Evolutionary conservation across 2,329 filamentous ascomycete genomes (phyloP), one percentile per base, ranked within the genome.

Genomic region (Penicillium decumbens): DNA sequence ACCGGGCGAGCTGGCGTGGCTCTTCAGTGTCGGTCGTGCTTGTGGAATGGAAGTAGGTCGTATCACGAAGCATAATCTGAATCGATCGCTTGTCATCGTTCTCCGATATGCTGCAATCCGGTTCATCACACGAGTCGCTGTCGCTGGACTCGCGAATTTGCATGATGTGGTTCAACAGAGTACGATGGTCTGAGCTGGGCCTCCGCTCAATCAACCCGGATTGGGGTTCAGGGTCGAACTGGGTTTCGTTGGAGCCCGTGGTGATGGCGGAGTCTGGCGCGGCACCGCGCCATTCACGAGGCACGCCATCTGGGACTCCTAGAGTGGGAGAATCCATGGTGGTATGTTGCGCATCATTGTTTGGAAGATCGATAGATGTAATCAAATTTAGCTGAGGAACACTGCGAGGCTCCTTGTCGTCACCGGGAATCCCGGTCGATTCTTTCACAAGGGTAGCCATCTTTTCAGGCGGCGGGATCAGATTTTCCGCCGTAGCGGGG

Each of bases 151-250:
- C 71, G 18, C 76, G 73, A 55, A 78, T 72, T 40, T 71, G 68
- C 70, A 75, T 75, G 25, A 78, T 76, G 37, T 77, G 75, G 45
- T 64, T 73, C 18, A 77, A 59, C 6, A 79, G 59, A n/a, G 73
- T 72, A 32, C 69, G 65, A 44, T 74, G 68, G 23, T 67, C 65
- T 7, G 57, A 39, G 47, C 64, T 62, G 18, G 63, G 41, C 13
- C 66, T 62, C 25, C 65, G 59, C 48, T 59, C 65, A 48, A 59
- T 77, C 71, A 70, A 56, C n/a, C 83, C 80, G 1, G 78, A 80
- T 63, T 89, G 86, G 20, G 83, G 77, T 58, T 89, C 86, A n/a
- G 76, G 78, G 57, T 90, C 87, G 57, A 89, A 87, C 59, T 88
- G 83, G 0, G 85, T 89, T 6, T 78, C 78, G 37, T 77, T 77